Base-by-base conservation (phyloP, 805 yeast species). In the Candida tallmaniae region DNA sequence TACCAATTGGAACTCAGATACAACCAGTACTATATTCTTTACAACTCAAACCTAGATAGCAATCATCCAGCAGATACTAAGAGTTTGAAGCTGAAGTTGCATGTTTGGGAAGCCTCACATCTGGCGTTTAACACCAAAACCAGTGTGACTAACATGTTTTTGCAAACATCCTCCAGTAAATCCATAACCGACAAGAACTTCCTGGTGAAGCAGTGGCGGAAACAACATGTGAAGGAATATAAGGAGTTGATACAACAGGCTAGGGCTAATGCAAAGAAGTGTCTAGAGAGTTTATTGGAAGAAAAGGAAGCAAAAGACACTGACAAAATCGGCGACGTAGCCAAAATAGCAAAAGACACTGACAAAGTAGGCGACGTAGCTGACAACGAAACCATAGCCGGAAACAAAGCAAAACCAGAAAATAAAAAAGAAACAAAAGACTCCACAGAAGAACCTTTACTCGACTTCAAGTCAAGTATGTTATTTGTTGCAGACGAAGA, bases 11-110 rank as follows among this genome's bases (percentile, higher is more conserved):
- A 84, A 40, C 58, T 72, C 13, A 60, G 97, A 26, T 83, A 83
- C 51, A 80, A 76, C 41, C 90, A 88, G 44, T 89, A 78, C 62
- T 76, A 82, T 36, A 75, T 79, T 21, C 51, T 87, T 8, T 83
- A 80, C 78, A 89, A 89, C 51, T 80, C 95, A 9, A 87, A 87
- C 49, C 70, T 79, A 27, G 96, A 87, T 50, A 73, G 88, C 5
- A 61, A 73, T 23, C 68, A 65, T 20, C 96, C 95, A 0, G 74
- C 73, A 4, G 57, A 74, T 17, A 78, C 76, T 15, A 58, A 63
- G 24, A 72, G 74, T 4, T 54, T 89, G 31, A 63, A 74, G 31
- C 74, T 70, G 34, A 72, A 71, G 33, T 63, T 89, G 24, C 53
- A 59, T 15, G 76, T 77, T 47, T 83, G 94, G 94, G 96, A 87